A percentile compares a stretch with the other conserved stretches of the same genome.
phyloP scores from a whole-genome alignment of 1,284 basidiomycete species.

The Meripilus lineatus region DNA sequence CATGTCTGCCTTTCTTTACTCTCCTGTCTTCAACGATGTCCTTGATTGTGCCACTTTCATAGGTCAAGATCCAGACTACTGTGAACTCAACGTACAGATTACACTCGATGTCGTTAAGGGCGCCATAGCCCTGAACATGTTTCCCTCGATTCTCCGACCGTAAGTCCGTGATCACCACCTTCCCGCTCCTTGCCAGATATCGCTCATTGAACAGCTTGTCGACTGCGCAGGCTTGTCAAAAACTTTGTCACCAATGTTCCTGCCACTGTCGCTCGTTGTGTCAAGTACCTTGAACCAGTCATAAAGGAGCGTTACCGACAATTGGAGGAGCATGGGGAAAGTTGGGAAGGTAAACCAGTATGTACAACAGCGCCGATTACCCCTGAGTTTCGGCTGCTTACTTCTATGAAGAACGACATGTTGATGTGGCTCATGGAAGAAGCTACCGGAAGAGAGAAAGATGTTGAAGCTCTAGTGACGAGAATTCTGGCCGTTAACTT shows the following conservation, averaged over 20 bases:
- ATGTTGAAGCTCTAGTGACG: conserved; percentile 27
- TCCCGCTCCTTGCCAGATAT: too few species aligned
- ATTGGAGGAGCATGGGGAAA: conserved; percentile 15
- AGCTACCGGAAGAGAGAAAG: conserved; percentile 26
- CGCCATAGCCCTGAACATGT: conserved; percentile 24
- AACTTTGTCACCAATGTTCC: conserved; percentile 23
- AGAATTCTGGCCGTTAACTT: conserved; percentile 42
- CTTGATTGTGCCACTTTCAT: conserved; percentile 16
- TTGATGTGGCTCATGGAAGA: conserved; percentile 43
- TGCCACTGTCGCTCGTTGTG: conserved; percentile 11
- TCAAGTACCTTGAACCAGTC: conserved; percentile 29
- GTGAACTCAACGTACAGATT: conserved; percentile 29
- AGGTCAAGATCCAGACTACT: conserved; percentile 25
- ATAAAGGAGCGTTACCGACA: conserved; percentile 15
- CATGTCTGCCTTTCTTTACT: conserved; percentile 25
- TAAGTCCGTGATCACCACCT: conserved; percentile 24
- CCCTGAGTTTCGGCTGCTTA: not conserved
- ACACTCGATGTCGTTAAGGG: conserved; percentile 26
- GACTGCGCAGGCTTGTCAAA: too few species aligned
- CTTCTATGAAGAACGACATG: conserved; percentile 34
- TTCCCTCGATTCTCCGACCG: conserved; percentile 37
- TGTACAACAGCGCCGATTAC: conserved; percentile 7
- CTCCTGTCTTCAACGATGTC: conserved; percentile 32
- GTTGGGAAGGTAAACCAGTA: conserved; percentile 15
- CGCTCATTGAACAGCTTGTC: too few species aligned